Base-by-base conservation (phyloP, 768 basidiomycete genomes). In the Pulveroboletus frians region DNA sequence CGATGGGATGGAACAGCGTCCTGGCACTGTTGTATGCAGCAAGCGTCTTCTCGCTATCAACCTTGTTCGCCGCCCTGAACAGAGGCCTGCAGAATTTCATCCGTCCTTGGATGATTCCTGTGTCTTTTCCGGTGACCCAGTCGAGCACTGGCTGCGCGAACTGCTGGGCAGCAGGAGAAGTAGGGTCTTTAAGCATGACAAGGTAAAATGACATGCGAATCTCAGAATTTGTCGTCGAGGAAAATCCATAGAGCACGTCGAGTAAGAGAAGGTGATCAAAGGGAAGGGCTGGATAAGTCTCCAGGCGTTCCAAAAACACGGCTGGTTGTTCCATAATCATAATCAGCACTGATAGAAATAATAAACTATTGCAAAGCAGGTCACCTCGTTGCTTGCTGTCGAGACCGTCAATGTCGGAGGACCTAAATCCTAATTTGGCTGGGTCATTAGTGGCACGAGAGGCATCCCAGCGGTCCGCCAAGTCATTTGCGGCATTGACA, bases 221-320 rank as follows among this genome's bases (percentile, higher is more conserved):
- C 64, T 83, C 82, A 1, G 75, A 69, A 56, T 80, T 82, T 8
- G 69, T 54, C 0, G 69, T 69, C 37, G 60, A 55, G 13, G 73
- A 64, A 51, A 81, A 66, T 11, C 54, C 46, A 59, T 83, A 83
- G 3, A 74, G 56, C 36, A 58, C 47, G 49, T 76, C 76, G 30
- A 83, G 69, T 38, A 68, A 63, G 5, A 54, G 50, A 32, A 80
- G 60, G 55, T 76, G 75, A 0, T 61, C 31, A 1, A 67, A 51
- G 0, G 81, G 78, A 20, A 81, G 70, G 0, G 77, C 56, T 0
- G 66, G 40, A 43, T 68, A 71, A 11, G 39, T 59, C 53, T 77
- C 71, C 9, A 84, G 66, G 43, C 71, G 73, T 56, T 81, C 76
- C 49, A 84, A 72, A 69, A 84, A 82, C 44, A 81, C 78, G 39